These are phyloP conservation scores for Pseudotsuga menziesii DNA, from an alignment of 75 land plant species.

Conservation along the genomic window DNA sequence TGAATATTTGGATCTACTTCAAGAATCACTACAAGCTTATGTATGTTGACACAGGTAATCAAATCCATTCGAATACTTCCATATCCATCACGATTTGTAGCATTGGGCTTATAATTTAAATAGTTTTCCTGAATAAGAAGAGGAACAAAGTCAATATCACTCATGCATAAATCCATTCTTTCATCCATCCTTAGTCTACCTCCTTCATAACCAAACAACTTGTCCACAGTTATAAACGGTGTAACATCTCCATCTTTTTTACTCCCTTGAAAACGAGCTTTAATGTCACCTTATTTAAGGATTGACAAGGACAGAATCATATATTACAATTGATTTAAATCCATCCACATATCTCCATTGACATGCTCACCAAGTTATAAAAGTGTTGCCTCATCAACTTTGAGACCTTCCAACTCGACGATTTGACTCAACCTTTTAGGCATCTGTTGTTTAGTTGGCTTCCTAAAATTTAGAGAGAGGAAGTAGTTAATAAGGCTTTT, in stretches of 20 bases:
- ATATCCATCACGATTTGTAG: slow-evolving; percentile 67
- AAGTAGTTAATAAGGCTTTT: too few species aligned
- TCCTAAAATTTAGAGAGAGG: too few species aligned
- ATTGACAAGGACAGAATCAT: slow-evolving; percentile 75
- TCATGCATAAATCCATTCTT: slow-evolving; percentile 86
- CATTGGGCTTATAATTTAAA: slow-evolving; percentile 77
- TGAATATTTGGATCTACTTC: too few species aligned
- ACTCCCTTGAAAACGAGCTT: slow-evolving; percentile 64
- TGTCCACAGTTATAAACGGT: slow-evolving; percentile 71
- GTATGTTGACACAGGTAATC: slow-evolving; percentile 72
- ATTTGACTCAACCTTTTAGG: slow-evolving; percentile 63
- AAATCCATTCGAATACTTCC: slow-evolving; percentile 72
- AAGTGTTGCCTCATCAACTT: slow-evolving; percentile 83
- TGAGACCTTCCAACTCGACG: slow-evolving; percentile 66
- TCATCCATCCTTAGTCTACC: slow-evolving; percentile 90
- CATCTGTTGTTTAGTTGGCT: too few species aligned
- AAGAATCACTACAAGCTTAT: too few species aligned
- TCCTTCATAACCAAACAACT: slow-evolving; percentile 77
- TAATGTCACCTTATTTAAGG: slow-evolving; percentile 81
- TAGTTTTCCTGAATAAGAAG: slow-evolving; percentile 97
- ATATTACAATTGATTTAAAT: slow-evolving; percentile 88
- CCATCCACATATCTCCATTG: slow-evolving; percentile 98
- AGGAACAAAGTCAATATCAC: slow-evolving; percentile 94
- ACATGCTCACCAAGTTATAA: slow-evolving; percentile 88
- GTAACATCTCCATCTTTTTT: slow-evolving; percentile 87